phyloP scores from a whole-genome alignment of 306 rosid species.

The Prunus mume region DNA sequence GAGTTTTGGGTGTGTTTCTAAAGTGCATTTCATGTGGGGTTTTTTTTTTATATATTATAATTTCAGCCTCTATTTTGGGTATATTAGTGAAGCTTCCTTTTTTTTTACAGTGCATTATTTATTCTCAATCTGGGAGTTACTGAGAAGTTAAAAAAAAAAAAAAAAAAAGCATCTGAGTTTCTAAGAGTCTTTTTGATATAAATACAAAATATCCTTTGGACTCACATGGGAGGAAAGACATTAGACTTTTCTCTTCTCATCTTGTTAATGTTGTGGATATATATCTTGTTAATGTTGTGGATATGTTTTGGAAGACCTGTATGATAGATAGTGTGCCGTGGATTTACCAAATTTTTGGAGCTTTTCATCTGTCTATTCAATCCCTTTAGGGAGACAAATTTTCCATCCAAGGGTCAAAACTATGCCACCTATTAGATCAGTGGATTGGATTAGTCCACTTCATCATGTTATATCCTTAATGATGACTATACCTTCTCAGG shows the following conservation, averaged over 20 bases:
- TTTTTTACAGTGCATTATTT: no score
- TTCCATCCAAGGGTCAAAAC: background rate
- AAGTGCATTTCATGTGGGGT: no score
- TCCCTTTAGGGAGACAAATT: background rate
- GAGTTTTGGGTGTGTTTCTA: no score
- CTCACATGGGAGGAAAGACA: background rate
- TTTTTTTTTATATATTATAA: no score
- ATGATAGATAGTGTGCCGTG: background rate
- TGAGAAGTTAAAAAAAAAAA: no score
- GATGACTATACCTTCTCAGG: background rate
- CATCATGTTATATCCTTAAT: background rate
- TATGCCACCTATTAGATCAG: background rate
- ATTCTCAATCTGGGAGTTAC: no score
- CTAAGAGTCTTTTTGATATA: background rate
- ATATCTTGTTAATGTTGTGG: background rate
- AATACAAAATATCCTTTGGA: background rate
- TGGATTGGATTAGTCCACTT: background rate
- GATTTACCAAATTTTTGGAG: conserved; percentile 2
- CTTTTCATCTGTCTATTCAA: background rate
- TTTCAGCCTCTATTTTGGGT: no score
- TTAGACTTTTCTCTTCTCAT: background rate
- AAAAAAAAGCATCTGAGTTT: background rate
- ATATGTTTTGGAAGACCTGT: background rate
- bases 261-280: no score
- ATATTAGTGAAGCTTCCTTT: no score